Conservation (phyloP, 345 rosid species). For the Rhodomyrtus tomentosa region DNA sequence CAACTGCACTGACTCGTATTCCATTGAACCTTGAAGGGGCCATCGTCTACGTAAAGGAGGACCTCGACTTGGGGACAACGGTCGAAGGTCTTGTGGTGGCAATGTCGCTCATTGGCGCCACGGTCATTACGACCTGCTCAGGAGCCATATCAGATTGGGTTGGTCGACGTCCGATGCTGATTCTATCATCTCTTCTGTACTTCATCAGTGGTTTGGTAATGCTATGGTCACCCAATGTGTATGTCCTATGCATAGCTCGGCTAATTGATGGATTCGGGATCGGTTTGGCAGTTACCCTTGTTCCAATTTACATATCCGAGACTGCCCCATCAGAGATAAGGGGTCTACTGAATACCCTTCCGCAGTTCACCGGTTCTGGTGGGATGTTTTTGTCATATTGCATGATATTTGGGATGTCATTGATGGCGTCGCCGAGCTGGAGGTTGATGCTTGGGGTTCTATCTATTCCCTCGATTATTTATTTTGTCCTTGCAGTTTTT, state of each 20-base stretch:
- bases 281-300: conserved; percentile 85
- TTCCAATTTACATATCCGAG: conserved; percentile 88
- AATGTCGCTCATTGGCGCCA: conserved; percentile 90
- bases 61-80: conserved; percentile 44
- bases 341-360: conserved; percentile 84
- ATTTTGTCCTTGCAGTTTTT: conserved; percentile 53
- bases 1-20: not conserved
- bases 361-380: conserved; percentile 88
- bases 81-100: conserved; percentile 95
- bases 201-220: conserved; percentile 78
- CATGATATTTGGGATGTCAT: conserved; percentile 85
- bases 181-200: conserved; percentile 61
- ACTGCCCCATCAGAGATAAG: conserved; percentile 95
- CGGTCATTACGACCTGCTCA: conserved; percentile 82
- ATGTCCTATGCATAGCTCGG: conserved; percentile 70
- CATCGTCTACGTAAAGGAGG: conserved; percentile 72
- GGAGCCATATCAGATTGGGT: conserved; percentile 89
- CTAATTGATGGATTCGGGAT: conserved; percentile 85
- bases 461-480: conserved; percentile 68
- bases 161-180: conserved; percentile 96
- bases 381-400: conserved; percentile 93
- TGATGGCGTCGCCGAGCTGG: conserved; percentile 71
- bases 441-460: conserved; percentile 91
- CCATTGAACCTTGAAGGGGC: conserved; percentile 41
- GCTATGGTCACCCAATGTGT: conserved; percentile 94